Evolutionary conservation across 306 rosid species (phyloP), one percentile per base, ranked within the genome.

Genomic region (Prunus armeniaca): DNA sequence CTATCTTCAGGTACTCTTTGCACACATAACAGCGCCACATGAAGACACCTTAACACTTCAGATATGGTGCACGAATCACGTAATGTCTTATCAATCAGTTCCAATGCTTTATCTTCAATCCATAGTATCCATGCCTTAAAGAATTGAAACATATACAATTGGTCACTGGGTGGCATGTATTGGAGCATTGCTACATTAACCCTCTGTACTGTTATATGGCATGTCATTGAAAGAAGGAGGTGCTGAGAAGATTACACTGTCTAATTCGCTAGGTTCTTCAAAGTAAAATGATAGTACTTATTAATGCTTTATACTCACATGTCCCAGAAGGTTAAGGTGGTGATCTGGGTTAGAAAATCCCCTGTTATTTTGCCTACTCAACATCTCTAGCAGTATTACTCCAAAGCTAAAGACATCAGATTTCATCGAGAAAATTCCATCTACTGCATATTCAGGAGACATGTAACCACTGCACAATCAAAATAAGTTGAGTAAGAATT

Each of bases 391-490:
- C 25, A 84, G 30, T 2, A 84, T 9, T 62, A 85, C 82, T 15
- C 86, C 89, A 34, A 82, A 85, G 67, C 89, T 82, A 20, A 79
- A 85, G 4, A 82, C 82, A 51, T 85, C 89, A 10, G 84, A 79
- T 73, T 83, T 86, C 7, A 79, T 51, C 11, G 87, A 86, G 69
- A 78, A 86, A 4, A 25, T 20, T 45, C 89, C 89, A 50, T 81
- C 73, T 78, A 83, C 78, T 22, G 88, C 86, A 81, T 86, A 86
- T 65, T 83, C 73, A 0, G 86, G 86, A n/a, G 88, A 67, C 82
- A 85, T 82, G 41, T 85, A 85, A 12, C 86, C 89, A 25, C 84
- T 82, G 0, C 43, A 8, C 4, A 17, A n/a, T 4, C 20, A 67
- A 20, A 2, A 2, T 15, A 1, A 11, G 45, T 55, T 45, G 6